Evolutionary conservation across 495 filamentous ascomycete genomes (phyloP).

Genomic region (Hapsidospora chrysogenum): DNA sequence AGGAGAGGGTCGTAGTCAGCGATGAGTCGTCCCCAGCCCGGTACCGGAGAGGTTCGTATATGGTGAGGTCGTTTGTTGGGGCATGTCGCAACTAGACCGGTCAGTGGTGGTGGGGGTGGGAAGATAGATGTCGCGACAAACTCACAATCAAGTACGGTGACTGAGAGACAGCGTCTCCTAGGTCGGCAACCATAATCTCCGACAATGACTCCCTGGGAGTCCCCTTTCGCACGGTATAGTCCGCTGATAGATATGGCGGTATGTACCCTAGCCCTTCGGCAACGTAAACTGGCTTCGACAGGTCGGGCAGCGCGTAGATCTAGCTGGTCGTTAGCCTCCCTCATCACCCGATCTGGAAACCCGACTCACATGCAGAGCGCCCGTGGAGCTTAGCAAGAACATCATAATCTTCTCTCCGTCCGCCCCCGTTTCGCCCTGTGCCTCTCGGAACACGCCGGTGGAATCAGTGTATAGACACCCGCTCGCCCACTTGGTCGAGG

Average conservation of each 20-base stretch:
- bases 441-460: constrained; percentile 33
- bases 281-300: constrained; percentile 42
- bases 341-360: no score
- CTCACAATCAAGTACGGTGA: constrained; percentile 70
- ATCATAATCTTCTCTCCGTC: constrained; percentile 38
- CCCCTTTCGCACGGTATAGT: constrained; percentile 49
- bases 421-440: constrained; percentile 21
- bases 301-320: constrained; percentile 47
- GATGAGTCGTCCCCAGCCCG: constrained; percentile 12
- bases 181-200: constrained; percentile 66
- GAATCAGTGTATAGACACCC: constrained; percentile 64
- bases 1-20: constrained; percentile 24
- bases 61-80: constrained; percentile 64
- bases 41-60: constrained; percentile 65
- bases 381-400: constrained; percentile 55
- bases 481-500: constrained; percentile 54
- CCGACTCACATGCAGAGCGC: constrained; percentile 53
- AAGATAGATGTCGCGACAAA: neutral
- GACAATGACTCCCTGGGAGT: constrained; percentile 51
- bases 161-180: constrained; percentile 55
- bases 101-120: constrained; percentile 1
- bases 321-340: constrained; percentile 7
- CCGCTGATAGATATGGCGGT: constrained; percentile 55
- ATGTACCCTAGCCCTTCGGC: constrained; percentile 62
- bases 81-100: constrained; percentile 49